Base-by-base conservation (phyloP, 352 stramenopile species). In the Elongisporangium senticosum region DNA sequence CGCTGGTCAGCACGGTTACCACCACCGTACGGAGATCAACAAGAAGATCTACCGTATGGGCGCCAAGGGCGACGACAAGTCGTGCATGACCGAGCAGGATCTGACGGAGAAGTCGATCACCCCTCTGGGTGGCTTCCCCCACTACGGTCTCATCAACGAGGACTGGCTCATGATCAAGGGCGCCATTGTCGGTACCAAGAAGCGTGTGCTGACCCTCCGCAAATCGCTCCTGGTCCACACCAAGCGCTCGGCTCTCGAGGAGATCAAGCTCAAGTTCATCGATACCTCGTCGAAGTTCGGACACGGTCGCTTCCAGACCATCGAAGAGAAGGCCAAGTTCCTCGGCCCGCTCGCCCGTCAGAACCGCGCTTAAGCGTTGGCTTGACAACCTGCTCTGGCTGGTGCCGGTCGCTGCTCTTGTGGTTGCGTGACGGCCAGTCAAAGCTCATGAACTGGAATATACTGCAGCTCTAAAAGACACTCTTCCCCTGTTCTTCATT, bases 161-260 rank as follows among this genome's bases (percentile, higher is more conserved):
- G 98, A 99, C 87, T 99, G 96, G 97, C 63, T 99, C 67, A 99
- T 99, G 97, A 82, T 99, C 73, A 99, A 99, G 94, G 98, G 98
- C 68, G 91, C 79, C 60, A 89, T 99, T 65, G 89, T 98, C 55
- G 98, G 98, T 72, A 95, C 96, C 48, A 99, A 99, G 90, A 99
- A 99, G 89, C 93, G 98, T 74, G 92, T 92, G 63, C 69, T 99
- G 28, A 99, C 98, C 56, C 83, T 99, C 54, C 94, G 98, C 62
- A 99, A 99, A 93, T 98, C 90, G 66, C 87, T 99, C 20, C 83
- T 99, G 71, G 93, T 98, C 67, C 96, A 99, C 83, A 98, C 92
- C 62, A 97, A 95, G 72, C 91, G 97, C 68, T 97, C 94, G 73
- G 96, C 98, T 64, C 84, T 99, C 62, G 98, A 99, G 77, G 81